Evolutionary conservation across 176 grass and related monocot genomes (phyloP), one percentile per base, ranked within the genome.

Genomic region (Leersia perrieri): DNA sequence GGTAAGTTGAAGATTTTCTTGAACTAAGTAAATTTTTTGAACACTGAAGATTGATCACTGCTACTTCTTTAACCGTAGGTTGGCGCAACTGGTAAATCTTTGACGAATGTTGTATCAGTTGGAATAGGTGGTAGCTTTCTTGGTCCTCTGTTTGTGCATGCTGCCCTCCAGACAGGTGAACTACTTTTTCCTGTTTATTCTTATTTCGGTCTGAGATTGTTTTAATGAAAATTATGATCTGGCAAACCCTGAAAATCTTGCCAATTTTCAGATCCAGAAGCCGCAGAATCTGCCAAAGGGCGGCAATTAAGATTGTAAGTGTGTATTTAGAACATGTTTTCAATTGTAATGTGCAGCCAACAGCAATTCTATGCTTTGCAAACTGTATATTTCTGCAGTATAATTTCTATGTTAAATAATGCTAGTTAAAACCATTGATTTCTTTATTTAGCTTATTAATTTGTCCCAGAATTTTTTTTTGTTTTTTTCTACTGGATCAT

Each of bases 121-220:
- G 96, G 96, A 72, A 98, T 98, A 82, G 92, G 96, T 33, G 96
- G 96, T 73, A 99, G 96, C 66, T 99, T 95, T 87, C 82, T 98
- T 64, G 92, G 92, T 20, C 92, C 96, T 67, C 80, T 98, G 30
- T 98, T 98, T 66, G 92, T 98, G 72, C 96, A 95, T 84, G 84
- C 90, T 3, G 84, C 92, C 23, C 96, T 98, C 66, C 89, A 93
- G 49, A 93, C 92, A 70, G 92, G 96, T 99, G 86, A 89, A 76
- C 5, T 31, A 36, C 47, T 47, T 3, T 60, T 2, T 76, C 16
- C 23, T 42, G 13, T 7, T 40, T 26, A 29, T 25, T 74, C 29
- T 22, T 80, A 68, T 18, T 1, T 62, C 18, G 35, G 11, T 1
- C 18, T 34, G 12, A 20, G 30, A 65, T 45, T 18, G 23, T 64